A percentile compares a stretch with the other conserved stretches of the same genome.
These are phyloP conservation scores for Termitomyces heimii DNA, from an alignment of 768 basidiomycete genomes.

Conservation along the genomic window DNA sequence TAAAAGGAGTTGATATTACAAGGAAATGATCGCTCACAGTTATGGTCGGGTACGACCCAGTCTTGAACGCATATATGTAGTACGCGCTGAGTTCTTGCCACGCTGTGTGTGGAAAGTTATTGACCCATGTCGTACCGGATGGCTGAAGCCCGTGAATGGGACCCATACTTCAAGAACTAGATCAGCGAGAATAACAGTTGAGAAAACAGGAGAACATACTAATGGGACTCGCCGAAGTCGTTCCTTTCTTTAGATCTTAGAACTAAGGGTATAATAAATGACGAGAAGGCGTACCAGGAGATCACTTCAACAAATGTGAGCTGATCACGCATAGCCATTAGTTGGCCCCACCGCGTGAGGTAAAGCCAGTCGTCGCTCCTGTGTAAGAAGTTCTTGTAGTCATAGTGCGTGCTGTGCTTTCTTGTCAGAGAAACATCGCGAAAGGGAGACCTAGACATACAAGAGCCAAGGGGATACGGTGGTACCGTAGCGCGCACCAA, in stretches of 20 bases:
- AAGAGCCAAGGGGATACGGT: conserved; percentile 44
- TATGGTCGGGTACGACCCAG: conserved; percentile 53
- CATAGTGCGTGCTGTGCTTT: conserved; percentile 40
- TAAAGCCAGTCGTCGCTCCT: conserved; percentile 65
- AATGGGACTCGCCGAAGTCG: conserved; percentile 74
- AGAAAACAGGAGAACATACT: conserved; percentile 27
- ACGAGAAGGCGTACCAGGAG: conserved; percentile 43
- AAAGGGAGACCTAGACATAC: conserved; percentile 19
- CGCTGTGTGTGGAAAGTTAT: conserved; percentile 39
- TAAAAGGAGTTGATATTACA: background rate
- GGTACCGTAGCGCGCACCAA: conserved; percentile 38
- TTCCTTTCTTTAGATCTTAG: conserved; percentile 34
- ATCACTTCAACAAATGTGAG: conserved; percentile 59
- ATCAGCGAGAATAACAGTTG: background rate
- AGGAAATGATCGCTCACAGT: conserved; percentile 27
- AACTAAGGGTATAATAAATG: background rate
- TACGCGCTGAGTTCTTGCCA: conserved; percentile 62
- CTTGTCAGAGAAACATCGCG: background rate
- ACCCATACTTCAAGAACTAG: conserved; percentile 34
- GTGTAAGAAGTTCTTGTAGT: conserved; percentile 62
- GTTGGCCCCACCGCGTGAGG: conserved; percentile 64
- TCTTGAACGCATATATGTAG: conserved; percentile 65
- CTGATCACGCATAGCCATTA: conserved; percentile 50
- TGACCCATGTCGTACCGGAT: conserved; percentile 35
- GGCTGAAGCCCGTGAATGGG: conserved; percentile 50